Evolutionary conservation across 768 basidiomycete genomes (phyloP).

Genomic region (Hericium coralloides): DNA sequence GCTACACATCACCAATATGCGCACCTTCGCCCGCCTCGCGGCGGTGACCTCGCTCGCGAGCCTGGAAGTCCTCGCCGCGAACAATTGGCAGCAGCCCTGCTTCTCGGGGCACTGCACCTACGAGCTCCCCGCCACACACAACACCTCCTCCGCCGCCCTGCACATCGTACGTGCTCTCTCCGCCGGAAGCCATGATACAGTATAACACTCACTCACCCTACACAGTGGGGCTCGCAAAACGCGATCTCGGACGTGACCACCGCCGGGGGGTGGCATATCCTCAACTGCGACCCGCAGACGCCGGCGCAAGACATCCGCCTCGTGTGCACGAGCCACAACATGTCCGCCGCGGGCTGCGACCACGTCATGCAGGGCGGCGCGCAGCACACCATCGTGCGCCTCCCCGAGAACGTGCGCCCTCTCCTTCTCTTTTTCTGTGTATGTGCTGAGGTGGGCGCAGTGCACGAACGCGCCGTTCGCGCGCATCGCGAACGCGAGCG

Average conservation of each 20-base stretch:
- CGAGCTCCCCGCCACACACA: not conserved
- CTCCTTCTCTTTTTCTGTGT: not conserved
- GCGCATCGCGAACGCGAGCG: not conserved
- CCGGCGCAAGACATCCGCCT: constrained; percentile 4
- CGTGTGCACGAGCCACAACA: constrained; percentile 2
- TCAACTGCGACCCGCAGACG: constrained; percentile 7
- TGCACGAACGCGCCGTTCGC: not conserved
- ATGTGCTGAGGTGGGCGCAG: not conserved
- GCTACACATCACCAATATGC: not conserved
- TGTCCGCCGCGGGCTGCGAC: constrained; percentile 2
- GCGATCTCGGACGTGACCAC: constrained; percentile 14
- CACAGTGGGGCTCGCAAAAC: not conserved
- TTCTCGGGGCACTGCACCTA: not conserved
- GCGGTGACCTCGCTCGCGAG: not conserved
- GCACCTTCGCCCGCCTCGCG: not conserved
- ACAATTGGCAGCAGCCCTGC: constrained; percentile 1
- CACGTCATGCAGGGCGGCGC: constrained; percentile 9
- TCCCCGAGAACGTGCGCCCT: constrained; percentile 5
- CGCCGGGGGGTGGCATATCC: constrained; percentile 17
- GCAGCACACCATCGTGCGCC: constrained; percentile 8
- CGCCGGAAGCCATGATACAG: not conserved
- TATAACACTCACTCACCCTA: not conserved
- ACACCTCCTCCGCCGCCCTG: not conserved
- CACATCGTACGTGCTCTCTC: not conserved
- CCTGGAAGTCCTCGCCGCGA: not conserved